These are phyloP conservation scores for Pythium folliculosum DNA, from an alignment of 352 stramenopile genomes.

Conservation along the genomic window DNA sequence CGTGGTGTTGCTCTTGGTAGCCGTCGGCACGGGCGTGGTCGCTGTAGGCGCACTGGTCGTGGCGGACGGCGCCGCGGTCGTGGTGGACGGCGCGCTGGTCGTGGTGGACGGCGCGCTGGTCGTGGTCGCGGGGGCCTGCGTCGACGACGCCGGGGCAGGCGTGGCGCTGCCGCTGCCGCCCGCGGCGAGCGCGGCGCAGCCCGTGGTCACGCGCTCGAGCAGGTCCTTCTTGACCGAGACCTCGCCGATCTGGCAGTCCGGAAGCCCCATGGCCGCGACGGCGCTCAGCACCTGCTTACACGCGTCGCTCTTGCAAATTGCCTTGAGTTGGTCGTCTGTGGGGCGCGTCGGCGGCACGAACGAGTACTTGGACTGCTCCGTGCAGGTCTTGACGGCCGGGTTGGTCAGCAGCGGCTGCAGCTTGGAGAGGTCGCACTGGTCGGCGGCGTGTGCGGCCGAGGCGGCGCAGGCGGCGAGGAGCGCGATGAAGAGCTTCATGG, in stretches of 20 bases:
- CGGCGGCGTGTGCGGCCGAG: background rate
- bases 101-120: background rate
- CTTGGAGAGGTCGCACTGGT: constrained; percentile 21
- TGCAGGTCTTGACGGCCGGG: constrained; percentile 19
- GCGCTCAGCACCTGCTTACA: constrained; percentile 23
- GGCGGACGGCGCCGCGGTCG: background rate
- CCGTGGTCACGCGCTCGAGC: constrained; percentile 19
- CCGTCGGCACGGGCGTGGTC: background rate
- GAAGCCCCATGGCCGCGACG: constrained; percentile 11
- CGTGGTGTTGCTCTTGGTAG: background rate
- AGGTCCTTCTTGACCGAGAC: constrained; percentile 23
- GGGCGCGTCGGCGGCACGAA: constrained; percentile 23
- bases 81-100: background rate
- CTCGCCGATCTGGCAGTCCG: constrained; percentile 26
- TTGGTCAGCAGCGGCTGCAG: constrained; percentile 17
- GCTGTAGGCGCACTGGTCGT: background rate
- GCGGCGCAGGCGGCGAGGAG: constrained; percentile 9
- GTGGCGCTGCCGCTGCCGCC: background rate
- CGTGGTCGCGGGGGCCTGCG: background rate
- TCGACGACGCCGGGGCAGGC: background rate
- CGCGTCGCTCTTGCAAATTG: constrained; percentile 27
- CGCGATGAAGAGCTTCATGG: constrained; percentile 18
- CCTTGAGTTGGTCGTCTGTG: constrained; percentile 23
- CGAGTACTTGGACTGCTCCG: constrained; percentile 16
- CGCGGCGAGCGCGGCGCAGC: constrained; percentile 4